Conservation (phyloP, 106 monocot genomes). For the Cymbidium sinense region DNA sequence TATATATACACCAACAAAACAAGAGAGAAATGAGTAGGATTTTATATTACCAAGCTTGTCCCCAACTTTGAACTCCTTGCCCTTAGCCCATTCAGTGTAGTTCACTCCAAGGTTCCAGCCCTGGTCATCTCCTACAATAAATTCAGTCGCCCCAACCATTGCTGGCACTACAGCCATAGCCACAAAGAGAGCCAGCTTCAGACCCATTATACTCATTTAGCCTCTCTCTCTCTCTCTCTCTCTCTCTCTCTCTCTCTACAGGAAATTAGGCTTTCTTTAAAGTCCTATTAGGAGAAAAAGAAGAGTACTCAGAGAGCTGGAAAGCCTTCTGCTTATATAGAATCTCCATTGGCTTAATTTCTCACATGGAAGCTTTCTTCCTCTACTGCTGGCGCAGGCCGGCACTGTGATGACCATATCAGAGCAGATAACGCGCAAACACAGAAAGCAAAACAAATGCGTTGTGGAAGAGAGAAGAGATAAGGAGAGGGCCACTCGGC, state of each 20-base stretch:
- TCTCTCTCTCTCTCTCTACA: background rate
- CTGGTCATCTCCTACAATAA: slow-evolving; percentile 5
- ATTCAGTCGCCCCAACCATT: background rate
- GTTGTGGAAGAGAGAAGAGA: no score
- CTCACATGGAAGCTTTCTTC: no score
- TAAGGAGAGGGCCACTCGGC: background rate
- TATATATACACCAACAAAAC: no score
- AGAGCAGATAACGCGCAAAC: background rate
- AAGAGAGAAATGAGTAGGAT: no score
- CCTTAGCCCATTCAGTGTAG: slow-evolving; percentile 15
- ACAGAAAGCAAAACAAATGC: background rate
- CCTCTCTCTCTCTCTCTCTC: no score
- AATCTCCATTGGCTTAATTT: background rate
- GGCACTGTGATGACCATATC: background rate
- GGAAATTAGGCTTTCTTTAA: background rate
- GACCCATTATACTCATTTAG: background rate
- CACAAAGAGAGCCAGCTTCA: background rate
- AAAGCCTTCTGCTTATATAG: background rate
- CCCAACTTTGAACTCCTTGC: slow-evolving; percentile 14
- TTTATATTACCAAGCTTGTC: slow-evolving; percentile 6
- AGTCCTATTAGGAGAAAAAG: background rate
- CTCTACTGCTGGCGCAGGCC: background rate
- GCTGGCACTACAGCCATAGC: background rate
- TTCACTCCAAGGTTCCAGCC: slow-evolving; percentile 17
- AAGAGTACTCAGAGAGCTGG: background rate